phyloP scores from a whole-genome alignment of 352 stramenopile genomes.

The Globisporangium recalcitrans region DNA sequence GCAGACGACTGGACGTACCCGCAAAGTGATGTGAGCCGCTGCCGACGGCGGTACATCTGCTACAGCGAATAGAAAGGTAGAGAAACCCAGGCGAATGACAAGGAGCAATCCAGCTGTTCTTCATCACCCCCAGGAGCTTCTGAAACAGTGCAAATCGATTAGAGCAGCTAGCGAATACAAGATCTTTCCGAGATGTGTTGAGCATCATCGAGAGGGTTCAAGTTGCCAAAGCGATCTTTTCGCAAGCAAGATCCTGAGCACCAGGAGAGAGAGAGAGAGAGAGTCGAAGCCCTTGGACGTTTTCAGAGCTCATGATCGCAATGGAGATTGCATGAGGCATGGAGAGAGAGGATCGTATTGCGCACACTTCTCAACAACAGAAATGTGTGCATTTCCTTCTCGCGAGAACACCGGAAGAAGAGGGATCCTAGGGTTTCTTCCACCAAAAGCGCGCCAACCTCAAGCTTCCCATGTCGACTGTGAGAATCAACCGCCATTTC shows the following conservation, averaged over 20 bases:
- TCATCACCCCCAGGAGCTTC: no score
- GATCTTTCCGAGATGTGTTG: no score
- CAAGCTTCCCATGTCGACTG: no score
- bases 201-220: no score
- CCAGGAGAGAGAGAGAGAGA: no score
- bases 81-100: background rate
- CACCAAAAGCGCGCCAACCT: background rate
- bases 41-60: constrained; percentile 14
- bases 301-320: background rate
- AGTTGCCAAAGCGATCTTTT: no score
- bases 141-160: no score
- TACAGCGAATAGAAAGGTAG: constrained; percentile 10
- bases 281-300: no score
- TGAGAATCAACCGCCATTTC: no score
- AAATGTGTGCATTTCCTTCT: background rate
- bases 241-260: no score
- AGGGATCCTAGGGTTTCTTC: background rate
- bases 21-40: background rate
- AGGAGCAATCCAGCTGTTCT: constrained; percentile 7
- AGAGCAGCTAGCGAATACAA: no score
- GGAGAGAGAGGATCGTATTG: background rate
- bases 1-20: constrained; percentile 5
- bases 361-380: background rate
- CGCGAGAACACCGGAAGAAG: background rate
- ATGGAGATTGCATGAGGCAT: background rate